Evolutionary conservation across 352 stramenopile species (phyloP), one percentile per base, ranked within the genome.

Genomic region (Phytophthora cajani): DNA sequence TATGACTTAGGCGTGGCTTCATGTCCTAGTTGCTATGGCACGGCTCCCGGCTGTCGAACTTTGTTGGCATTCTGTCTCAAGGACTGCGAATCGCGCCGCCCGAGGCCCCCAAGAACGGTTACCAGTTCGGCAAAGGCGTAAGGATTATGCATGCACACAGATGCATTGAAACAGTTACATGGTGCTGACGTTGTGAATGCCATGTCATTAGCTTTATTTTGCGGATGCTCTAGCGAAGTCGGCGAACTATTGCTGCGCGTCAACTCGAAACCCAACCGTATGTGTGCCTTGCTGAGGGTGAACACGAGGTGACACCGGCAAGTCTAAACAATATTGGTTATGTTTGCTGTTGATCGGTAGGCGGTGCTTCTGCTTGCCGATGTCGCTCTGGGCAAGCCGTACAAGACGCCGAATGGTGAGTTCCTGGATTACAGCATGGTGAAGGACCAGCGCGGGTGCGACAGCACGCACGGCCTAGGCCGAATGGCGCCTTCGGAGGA

Each of bases 111-210:
- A 67, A 67, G n/a, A 87, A 82, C n/a, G 88, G 87, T 40, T 91
- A 89, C 64, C 75, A 75, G 38, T 93, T 92, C 53, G 88, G 87
- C 49, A 92, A 90, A 72, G 88, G 88, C 40, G 76, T 87, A 75
- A 17, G 74, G 11, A 33, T 17, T 44, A n/a, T 44, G 14, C 12
- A 44, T 44, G 38, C 12, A 17, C 16, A 44, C 38, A 44, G 16
- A n/a, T 44, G 17, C 16, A 16, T 44, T 44, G 12, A n/a, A 44
- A 17, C 10, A 44, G 38, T 44, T 44, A 4, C 19, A 32, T 59
- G 32, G n/a, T 17, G 38, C 23, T 55, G 14, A 55, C 11, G 12
- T 10, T 55, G 4, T 38, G 49, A 11, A 21, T 62, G 7, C 2
- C 40, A 14, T 56, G 12, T 16, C 14, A 44, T 61, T 56, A 84